These are phyloP conservation scores for Magnolia officinalis DNA, from an alignment of 164 flowering plant genomes.

Conservation along the genomic window DNA sequence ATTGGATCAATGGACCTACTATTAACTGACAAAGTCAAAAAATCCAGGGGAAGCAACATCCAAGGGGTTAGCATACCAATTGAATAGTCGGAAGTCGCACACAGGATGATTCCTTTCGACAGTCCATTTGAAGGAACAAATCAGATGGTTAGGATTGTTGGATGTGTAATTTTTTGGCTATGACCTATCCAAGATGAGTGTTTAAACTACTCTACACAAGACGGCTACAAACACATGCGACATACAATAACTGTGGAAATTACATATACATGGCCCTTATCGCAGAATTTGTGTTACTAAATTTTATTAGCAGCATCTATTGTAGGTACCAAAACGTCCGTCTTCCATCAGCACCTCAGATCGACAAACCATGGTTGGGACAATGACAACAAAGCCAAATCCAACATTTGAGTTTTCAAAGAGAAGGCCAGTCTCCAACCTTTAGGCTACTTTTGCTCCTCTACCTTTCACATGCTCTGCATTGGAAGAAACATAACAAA, in stretches of 20 bases:
- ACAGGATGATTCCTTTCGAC: neutral
- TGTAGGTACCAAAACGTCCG: too few relatives aligned
- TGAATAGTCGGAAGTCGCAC: neutral
- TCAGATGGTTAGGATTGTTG: neutral
- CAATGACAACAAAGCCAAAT: neutral
- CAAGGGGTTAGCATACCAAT: too few relatives aligned
- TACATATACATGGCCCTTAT: neutral
- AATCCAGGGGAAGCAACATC: too few relatives aligned
- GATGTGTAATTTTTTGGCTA: neutral
- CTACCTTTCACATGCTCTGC: slow-evolving; percentile 66
- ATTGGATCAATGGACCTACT: too few relatives aligned
- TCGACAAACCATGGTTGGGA: too few relatives aligned
- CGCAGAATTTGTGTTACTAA: neutral
- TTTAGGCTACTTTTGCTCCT: slow-evolving; percentile 5
- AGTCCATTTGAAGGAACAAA: neutral
- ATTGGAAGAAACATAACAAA: slow-evolving; percentile 7
- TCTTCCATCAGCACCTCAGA: too few relatives aligned
- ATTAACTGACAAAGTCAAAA: too few relatives aligned
- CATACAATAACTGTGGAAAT: neutral
- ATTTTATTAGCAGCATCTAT: too few relatives aligned
- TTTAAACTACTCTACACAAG: neutral
- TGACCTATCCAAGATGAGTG: neutral
- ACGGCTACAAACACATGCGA: neutral
- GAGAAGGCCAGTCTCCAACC: neutral
- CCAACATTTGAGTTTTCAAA: neutral